These are phyloP conservation scores for Cytospora piceicola DNA, from an alignment of 2,329 filamentous ascomycete species.

Conservation along the genomic window DNA sequence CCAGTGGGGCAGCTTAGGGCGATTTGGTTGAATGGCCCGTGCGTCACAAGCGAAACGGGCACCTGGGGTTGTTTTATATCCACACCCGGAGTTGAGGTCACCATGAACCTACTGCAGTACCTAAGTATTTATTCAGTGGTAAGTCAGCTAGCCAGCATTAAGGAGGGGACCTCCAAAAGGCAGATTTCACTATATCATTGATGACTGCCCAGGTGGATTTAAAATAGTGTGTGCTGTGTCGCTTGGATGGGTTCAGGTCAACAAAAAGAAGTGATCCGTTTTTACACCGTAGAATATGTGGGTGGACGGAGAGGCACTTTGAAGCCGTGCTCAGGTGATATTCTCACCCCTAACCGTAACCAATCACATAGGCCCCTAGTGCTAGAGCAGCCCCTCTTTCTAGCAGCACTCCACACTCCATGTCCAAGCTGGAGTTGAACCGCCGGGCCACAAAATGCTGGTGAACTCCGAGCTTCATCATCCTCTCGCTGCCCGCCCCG, in stretches of 20 bases:
- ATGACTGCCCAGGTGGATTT: not conserved
- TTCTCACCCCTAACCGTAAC: not conserved
- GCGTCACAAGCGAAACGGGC: constrained; percentile 1
- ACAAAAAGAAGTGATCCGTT: not conserved
- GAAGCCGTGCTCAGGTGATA: not conserved
- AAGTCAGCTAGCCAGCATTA: not conserved
- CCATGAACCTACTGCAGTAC: too few species aligned
- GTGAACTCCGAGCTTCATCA: not conserved
- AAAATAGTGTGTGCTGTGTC: not conserved
- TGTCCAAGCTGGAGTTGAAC: constrained; percentile 5
- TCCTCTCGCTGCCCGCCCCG: not conserved
- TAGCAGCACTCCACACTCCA: constrained; percentile 19
- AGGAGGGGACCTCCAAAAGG: not conserved
- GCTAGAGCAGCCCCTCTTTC: constrained; percentile 17
- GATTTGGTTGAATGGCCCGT: constrained; percentile 4
- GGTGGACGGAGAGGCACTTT: too few species aligned
- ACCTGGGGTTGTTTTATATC: too few species aligned
- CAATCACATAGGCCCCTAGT: not conserved
- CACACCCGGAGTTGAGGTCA: not conserved
- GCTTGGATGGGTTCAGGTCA: not conserved
- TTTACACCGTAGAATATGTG: not conserved
- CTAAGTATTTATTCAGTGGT: too few species aligned
- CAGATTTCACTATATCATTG: not conserved
- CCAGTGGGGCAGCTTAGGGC: constrained; percentile 10
- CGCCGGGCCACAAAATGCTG: constrained; percentile 1